Evolutionary conservation across 1,284 basidiomycete genomes (phyloP).

Genomic region (Malassezia equina): DNA sequence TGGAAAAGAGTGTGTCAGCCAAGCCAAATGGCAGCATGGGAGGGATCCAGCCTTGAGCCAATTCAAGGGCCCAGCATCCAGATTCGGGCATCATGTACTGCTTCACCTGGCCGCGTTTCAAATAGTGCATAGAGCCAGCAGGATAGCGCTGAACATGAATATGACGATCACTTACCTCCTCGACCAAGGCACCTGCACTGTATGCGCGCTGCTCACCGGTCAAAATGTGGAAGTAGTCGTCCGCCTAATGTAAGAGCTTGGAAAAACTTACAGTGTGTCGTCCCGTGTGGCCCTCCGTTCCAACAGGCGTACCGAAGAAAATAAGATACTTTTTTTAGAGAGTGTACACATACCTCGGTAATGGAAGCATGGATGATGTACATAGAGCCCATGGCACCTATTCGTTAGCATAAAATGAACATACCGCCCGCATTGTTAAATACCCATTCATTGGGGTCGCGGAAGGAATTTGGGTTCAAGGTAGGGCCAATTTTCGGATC

Average conservation of each 20-base stretch:
- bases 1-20: slow-evolving; percentile 74
- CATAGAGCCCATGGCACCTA: slow-evolving; percentile 82
- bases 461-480: slow-evolving; percentile 35
- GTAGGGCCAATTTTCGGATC: slow-evolving; percentile 33
- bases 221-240: slow-evolving; percentile 95
- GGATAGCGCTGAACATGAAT: slow-evolving; percentile 55
- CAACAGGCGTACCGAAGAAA: slow-evolving; percentile 89
- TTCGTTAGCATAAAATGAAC: not conserved
- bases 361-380: slow-evolving; percentile 87
- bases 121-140: slow-evolving; percentile 71
- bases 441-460: slow-evolving; percentile 66
- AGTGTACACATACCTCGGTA: slow-evolving; percentile 56
- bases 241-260: slow-evolving; percentile 52
- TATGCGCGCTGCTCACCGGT: slow-evolving; percentile 88
- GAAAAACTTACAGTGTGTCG: slow-evolving; percentile 58
- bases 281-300: slow-evolving; percentile 91
- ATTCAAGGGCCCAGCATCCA: slow-evolving; percentile 80
- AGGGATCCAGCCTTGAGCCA: slow-evolving; percentile 59
- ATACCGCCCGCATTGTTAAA: slow-evolving; percentile 89
- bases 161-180: slow-evolving; percentile 54
- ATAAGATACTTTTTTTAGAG: slow-evolving; percentile 51
- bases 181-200: slow-evolving; percentile 64
- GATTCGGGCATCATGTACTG: slow-evolving; percentile 96
- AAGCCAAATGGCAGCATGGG: slow-evolving; percentile 69
- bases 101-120: slow-evolving; percentile 72